Base-by-base conservation (phyloP, 2,329 filamentous ascomycete genomes). In the Pseudogymnoascus sp. region DNA sequence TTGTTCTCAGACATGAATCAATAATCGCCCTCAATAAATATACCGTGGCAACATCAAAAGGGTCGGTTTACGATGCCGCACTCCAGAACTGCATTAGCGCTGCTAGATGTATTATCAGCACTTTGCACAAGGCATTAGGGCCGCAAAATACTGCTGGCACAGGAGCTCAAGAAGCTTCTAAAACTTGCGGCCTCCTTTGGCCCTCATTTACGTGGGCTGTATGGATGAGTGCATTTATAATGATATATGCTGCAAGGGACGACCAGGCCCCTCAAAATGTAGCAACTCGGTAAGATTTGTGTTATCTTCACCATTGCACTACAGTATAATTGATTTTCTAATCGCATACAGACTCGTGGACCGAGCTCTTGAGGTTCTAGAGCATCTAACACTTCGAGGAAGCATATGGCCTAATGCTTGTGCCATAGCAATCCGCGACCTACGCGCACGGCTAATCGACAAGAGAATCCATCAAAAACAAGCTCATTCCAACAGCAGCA, bases 221-320 rank as follows among this genome's bases (percentile, higher is more conserved):
- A 4, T 81, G 79, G 79, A 79, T 80, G 71, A 79, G 76, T 63
- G 77, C 76, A 17, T 75, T 80, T 38, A 76, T 80, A 38, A 63
- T 80, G 38, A 74, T 80, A 46, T 78, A 79, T 65, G 78, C 78
- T 10, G 77, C 77, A 11, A 76, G 74, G 65, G 75, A 76, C 60
- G 73, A 73, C 1, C 72, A 77, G 44, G 67, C 77, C 5, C 68
- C 74, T 0, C 64, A 69, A 6, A 53, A 66, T 0, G 68, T 72
- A 13, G 74, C 74, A 1, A 68, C 71, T 6, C 74, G 74, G 71
- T 78, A 75, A 60, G 71, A 9, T 29, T 29, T 50, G 1, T 50
- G 26, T 29, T 4, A 10, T 50, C 15, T 10, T 50, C 23, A 9
- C 44, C 23, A 10, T 29, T 29, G 4, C 23, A 26, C 3, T n/a